These are phyloP conservation scores for Boehmeria nivea DNA, from an alignment of 306 rosid genomes.

Conservation along the genomic window DNA sequence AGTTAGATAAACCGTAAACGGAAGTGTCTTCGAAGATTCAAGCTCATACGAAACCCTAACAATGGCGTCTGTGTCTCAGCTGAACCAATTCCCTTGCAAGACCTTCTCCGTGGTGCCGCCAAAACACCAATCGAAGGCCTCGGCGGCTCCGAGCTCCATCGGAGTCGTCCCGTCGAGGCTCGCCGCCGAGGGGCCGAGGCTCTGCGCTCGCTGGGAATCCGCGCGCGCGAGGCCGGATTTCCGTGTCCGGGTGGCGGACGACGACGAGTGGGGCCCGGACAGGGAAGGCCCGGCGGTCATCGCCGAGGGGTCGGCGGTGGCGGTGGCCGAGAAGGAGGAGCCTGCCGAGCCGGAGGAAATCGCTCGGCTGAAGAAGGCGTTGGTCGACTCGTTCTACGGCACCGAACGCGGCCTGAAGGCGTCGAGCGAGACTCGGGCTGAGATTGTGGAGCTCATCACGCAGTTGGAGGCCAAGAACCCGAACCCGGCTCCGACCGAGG, in stretches of 20 bases:
- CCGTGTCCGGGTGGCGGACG: slow-evolving; percentile 31
- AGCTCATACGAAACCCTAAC: neutral
- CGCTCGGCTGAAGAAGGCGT: slow-evolving; percentile 52
- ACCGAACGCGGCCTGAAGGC: slow-evolving; percentile 79
- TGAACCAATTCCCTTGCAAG: slow-evolving; percentile 41
- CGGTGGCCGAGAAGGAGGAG: slow-evolving; percentile 36
- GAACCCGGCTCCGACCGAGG: slow-evolving; percentile 82
- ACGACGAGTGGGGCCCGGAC: slow-evolving; percentile 51
- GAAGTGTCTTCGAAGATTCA: neutral
- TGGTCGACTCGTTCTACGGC: slow-evolving; percentile 72
- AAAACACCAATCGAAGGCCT: slow-evolving; percentile 29
- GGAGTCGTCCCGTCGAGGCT: slow-evolving; percentile 18
- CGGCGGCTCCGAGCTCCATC: slow-evolving; percentile 28
- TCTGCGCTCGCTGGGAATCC: slow-evolving; percentile 10
- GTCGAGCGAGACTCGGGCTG: slow-evolving; percentile 74
- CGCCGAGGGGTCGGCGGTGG: slow-evolving; percentile 1
- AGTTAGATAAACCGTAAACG: neutral
- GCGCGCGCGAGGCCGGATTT: slow-evolving; percentile 16
- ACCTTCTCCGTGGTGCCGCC: slow-evolving; percentile 28
- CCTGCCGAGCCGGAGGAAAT: slow-evolving; percentile 36
- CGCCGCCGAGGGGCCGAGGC: slow-evolving; percentile 12
- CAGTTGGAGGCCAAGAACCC: slow-evolving; percentile 83
- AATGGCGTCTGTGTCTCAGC: slow-evolving; percentile 57
- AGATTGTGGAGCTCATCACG: slow-evolving; percentile 81
- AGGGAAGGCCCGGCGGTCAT: slow-evolving; percentile 16